Evolutionary conservation across 2,329 filamentous ascomycete genomes (phyloP), one percentile per base, ranked within the genome.

Genomic region (Calonectria multiphialidica): DNA sequence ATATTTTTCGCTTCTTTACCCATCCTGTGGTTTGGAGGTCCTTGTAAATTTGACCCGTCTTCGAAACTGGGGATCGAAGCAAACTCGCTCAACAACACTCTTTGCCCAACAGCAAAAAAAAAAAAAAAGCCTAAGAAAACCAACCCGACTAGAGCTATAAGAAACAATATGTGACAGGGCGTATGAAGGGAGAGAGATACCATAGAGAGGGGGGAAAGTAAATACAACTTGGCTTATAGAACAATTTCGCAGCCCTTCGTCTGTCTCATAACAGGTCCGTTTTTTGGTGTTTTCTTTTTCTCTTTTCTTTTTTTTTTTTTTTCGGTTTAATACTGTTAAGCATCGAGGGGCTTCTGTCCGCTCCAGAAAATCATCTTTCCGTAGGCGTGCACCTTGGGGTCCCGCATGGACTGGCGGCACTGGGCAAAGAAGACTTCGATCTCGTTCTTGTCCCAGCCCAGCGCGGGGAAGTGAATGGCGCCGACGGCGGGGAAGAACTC

Each of bases 291-390:
- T 18, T 18, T 42, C 40, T 42, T 18, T 42, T 3, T 21, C n/a
- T 44, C 5, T 21, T 18, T n/a, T 9, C n/a, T 12, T 12, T 40
- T 40, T 40, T 15, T 8, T 44, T 44, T 7, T 44, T 15, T 7
- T 44, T 15, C 42, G 13, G 9, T 25, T 28, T 5, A 21, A 15
- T n/a, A 33, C 16, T 6, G 53, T 16, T 73, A 71, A 2, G 49
- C 76, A 7, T 75, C 70, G 21, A 78, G 57, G 0, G 84, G 84
- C 67, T 84, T 85, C 75, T 86, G 84, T 1, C 82, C 84, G 40
- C 83, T 85, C 84, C 84, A 86, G 57, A 86, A 85, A 62, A 85
- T 83, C 84, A 86, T 85, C 75, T 83, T 83, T 15, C 82, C 81
- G 40, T 83, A 83, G 13, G 80, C 78, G 62, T 83, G 82, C 21